phyloP scores from a whole-genome alignment of 169 alveolate species.

The Condylostoma magnum region DNA sequence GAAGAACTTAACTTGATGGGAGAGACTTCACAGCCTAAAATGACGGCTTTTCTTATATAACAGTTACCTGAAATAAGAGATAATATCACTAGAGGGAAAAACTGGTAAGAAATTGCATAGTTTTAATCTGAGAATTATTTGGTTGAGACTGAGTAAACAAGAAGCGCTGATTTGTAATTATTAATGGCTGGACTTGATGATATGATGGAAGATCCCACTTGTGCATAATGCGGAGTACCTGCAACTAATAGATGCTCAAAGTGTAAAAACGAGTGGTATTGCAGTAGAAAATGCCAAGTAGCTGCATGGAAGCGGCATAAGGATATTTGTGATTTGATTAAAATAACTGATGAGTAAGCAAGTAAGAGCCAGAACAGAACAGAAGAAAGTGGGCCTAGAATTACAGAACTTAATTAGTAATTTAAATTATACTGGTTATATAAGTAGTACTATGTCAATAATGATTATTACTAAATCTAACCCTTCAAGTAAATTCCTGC shows the following conservation, averaged over 20 bases:
- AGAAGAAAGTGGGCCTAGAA: no score
- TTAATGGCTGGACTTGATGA: slow-evolving; percentile 36
- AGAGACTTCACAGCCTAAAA: slow-evolving; percentile 46
- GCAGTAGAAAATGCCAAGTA: slow-evolving; percentile 81
- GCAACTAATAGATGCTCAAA: slow-evolving; percentile 79
- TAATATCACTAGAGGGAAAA: slow-evolving; percentile 49
- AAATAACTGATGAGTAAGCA: no score
- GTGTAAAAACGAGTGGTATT: slow-evolving; percentile 83
- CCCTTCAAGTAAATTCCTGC: no score
- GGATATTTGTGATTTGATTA: slow-evolving; percentile 56
- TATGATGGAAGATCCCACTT: slow-evolving; percentile 78
- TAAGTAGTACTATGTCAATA: no score
- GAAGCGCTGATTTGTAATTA: slow-evolving; percentile 42
- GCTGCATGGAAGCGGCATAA: slow-evolving; percentile 81
- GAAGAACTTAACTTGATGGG: slow-evolving; percentile 76
- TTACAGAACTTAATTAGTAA: no score
- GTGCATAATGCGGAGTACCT: slow-evolving; percentile 74
- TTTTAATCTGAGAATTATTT: slow-evolving; percentile 48
- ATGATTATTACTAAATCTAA: no score
- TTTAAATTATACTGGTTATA: no score
- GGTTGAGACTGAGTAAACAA: slow-evolving; percentile 30
- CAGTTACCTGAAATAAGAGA: slow-evolving; percentile 70
- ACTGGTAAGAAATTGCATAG: slow-evolving; percentile 71
- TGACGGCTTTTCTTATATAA: slow-evolving; percentile 68
- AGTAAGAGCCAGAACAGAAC: no score